Conservation (phyloP, 331 rosid genomes). For the Malus hybrid region DNA sequence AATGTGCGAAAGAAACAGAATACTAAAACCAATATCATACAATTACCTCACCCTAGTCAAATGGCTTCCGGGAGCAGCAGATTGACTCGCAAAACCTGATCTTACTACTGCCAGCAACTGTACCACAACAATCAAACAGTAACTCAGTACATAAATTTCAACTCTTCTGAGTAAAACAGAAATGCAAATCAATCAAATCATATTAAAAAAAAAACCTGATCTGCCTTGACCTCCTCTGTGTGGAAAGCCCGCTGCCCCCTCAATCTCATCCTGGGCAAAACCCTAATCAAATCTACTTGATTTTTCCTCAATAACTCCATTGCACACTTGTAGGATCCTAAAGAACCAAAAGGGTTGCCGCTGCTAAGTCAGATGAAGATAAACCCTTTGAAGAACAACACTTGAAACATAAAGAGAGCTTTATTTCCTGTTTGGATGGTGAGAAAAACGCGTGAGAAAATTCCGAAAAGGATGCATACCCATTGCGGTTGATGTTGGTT, state of each 20-base stretch:
- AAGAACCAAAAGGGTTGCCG: background rate
- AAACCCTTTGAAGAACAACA: background rate
- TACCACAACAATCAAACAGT: background rate
- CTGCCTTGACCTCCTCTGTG: background rate
- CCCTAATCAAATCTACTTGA: constrained; percentile 10
- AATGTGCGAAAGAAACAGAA: background rate
- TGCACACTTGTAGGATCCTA: constrained; percentile 21
- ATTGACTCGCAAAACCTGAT: constrained; percentile 8
- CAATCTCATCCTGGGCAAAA: constrained; percentile 12
- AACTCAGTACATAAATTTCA: background rate
- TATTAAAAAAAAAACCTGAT: background rate
- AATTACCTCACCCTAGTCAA: constrained; percentile 31
- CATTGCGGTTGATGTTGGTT: background rate
- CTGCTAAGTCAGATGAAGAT: background rate
- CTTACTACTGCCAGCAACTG: constrained; percentile 25
- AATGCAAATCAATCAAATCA: background rate
- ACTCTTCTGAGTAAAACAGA: background rate
- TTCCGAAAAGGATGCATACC: background rate
- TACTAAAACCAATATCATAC: background rate
- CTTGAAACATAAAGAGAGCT: background rate
- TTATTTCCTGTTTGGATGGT: background rate
- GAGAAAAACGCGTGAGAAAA: background rate
- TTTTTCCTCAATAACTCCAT: constrained; percentile 23
- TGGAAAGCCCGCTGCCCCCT: constrained; percentile 6
- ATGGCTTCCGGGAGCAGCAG: constrained; percentile 3